Percentiles rank a stretch among this genome's conserved stretches.
Conservation (phyloP, 495 filamentous ascomycete genomes). For the Sordaria brevicollis region DNA sequence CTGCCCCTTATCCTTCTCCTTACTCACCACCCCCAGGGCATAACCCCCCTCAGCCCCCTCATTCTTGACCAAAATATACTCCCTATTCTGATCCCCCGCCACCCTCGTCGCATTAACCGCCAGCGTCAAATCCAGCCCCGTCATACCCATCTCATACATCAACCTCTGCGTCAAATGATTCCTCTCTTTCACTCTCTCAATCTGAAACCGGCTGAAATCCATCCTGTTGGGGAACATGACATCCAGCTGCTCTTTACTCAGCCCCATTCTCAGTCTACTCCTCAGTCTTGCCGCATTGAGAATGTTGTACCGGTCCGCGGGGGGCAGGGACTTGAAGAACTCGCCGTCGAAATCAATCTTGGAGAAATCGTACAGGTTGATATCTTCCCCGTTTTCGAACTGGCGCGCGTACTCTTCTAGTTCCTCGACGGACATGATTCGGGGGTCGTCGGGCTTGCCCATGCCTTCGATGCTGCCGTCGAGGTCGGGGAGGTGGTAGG, state of each 20-base stretch:
- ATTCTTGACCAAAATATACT: slow-evolving; percentile 95
- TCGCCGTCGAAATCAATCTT: slow-evolving; percentile 95
- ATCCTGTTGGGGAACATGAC: slow-evolving; percentile 96
- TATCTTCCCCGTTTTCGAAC: slow-evolving; percentile 86
- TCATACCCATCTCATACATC: slow-evolving; percentile 92
- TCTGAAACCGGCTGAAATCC: slow-evolving; percentile 93
- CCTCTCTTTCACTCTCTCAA: slow-evolving; percentile 80
- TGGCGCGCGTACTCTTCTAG: slow-evolving; percentile 86
- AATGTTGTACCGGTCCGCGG: slow-evolving; percentile 92
- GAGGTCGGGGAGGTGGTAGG: slow-evolving; percentile 86
- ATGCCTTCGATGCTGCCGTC: slow-evolving; percentile 65
- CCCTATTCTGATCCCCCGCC: slow-evolving; percentile 79
- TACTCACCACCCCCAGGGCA: slow-evolving; percentile 86
- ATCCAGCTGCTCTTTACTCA: slow-evolving; percentile 92
- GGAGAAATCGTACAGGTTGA: slow-evolving; percentile 96
- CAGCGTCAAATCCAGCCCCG: slow-evolving; percentile 56
- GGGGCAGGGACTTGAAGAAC: slow-evolving; percentile 84
- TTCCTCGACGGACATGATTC: slow-evolving; percentile 90
- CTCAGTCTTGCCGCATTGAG: slow-evolving; percentile 83
- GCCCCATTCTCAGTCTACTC: slow-evolving; percentile 83
- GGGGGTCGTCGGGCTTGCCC: slow-evolving; percentile 82
- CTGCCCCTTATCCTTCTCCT: slow-evolving; percentile 61
- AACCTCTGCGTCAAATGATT: slow-evolving; percentile 93
- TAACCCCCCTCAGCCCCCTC: slow-evolving; percentile 93
- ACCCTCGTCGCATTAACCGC: slow-evolving; percentile 53